These are phyloP conservation scores for Tetrahymena malaccensis DNA, from an alignment of 73 alveolate genomes.

Conservation along the genomic window DNA sequence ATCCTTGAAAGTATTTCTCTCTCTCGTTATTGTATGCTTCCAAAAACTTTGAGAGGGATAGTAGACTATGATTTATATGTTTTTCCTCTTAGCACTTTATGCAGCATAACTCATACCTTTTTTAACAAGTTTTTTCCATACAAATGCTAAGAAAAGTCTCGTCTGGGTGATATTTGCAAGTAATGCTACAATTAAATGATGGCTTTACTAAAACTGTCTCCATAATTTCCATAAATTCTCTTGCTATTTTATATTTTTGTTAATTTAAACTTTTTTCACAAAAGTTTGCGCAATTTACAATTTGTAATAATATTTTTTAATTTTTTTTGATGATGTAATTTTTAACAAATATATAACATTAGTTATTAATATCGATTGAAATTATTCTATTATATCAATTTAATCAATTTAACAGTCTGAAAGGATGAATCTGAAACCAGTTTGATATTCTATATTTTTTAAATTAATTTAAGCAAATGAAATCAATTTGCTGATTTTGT, in stretches of 20 bases:
- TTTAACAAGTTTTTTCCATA: background rate
- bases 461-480: no score
- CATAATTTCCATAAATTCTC: background rate
- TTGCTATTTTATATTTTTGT: background rate
- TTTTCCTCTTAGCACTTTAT: background rate
- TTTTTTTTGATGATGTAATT: background rate
- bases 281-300: background rate
- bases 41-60: background rate
- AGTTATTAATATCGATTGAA: no score
- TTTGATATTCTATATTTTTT: no score
- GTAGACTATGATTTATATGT: background rate
- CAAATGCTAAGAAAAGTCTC: background rate
- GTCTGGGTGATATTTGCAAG: background rate
- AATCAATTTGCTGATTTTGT: no score
- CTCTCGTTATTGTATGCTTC: background rate
- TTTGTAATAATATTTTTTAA: no score
- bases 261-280: background rate
- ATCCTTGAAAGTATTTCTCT: background rate
- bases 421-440: no score
- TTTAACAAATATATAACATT: background rate
- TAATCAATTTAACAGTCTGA: no score
- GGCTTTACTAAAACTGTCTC: background rate
- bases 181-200: background rate
- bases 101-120: background rate
- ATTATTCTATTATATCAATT: no score